phyloP scores from a whole-genome alignment of 768 basidiomycete species.

The Tulasnella sp. region DNA sequence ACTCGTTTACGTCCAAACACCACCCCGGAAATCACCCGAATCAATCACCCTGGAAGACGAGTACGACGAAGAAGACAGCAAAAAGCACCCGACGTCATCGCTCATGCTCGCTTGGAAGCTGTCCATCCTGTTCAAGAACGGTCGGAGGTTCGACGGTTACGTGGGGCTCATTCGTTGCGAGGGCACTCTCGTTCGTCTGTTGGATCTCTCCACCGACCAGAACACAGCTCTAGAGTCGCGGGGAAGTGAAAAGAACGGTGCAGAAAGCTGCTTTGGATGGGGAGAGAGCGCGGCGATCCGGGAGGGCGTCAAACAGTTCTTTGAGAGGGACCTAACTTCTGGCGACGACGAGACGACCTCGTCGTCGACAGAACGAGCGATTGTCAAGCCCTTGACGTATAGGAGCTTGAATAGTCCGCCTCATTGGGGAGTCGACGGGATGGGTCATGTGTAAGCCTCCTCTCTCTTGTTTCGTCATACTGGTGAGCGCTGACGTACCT shows the following conservation, averaged over 20 bases:
- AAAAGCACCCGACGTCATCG: conserved; percentile 30
- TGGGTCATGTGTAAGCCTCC: conserved; percentile 24
- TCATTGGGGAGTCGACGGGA: conserved; percentile 44
- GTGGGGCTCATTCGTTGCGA: conserved; percentile 52
- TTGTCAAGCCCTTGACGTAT: not conserved
- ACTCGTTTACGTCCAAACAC: conserved; percentile 78
- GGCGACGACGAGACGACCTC: not conserved
- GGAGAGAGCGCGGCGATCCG: conserved; percentile 76
- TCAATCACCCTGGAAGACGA: not conserved
- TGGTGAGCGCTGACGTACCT: not conserved
- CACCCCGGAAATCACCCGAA: conserved; percentile 38
- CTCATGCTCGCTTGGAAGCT: conserved; percentile 86
- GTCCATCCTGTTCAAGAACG: conserved; percentile 88
- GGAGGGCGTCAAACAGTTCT: conserved; percentile 40
- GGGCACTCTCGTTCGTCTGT: not conserved
- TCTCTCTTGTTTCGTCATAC: not conserved
- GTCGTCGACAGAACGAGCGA: not conserved
- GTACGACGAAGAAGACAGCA: not conserved
- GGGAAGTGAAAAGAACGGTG: not conserved
- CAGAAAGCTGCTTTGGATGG: not conserved
- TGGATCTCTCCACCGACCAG: conserved; percentile 49
- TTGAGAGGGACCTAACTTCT: not conserved
- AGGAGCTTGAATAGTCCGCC: not conserved
- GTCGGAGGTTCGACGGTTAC: conserved; percentile 84
- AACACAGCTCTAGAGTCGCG: conserved; percentile 72